Evolutionary conservation across 805 yeast genomes (phyloP).

Genomic region (Allodekkera sacchari): DNA sequence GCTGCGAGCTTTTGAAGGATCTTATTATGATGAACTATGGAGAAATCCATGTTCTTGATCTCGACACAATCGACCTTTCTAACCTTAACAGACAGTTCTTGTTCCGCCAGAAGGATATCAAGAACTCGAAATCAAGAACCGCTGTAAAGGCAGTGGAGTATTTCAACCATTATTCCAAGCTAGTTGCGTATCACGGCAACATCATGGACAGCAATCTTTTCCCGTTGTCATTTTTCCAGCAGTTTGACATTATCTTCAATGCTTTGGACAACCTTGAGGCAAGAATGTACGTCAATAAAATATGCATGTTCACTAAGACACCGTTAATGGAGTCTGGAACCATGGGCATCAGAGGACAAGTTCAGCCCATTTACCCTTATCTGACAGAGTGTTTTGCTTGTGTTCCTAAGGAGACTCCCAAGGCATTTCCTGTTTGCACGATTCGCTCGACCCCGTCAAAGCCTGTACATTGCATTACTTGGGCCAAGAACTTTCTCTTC

Average conservation of each 20-base stretch:
- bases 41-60: constrained; percentile 85
- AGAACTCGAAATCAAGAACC: constrained; percentile 76
- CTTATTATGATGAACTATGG: constrained; percentile 73
- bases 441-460: constrained; percentile 94
- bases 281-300: constrained; percentile 76
- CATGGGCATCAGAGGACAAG: constrained; percentile 90
- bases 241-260: constrained; percentile 75
- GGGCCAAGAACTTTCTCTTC: constrained; percentile 93
- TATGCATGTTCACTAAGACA: constrained; percentile 62
- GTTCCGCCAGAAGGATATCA: constrained; percentile 83
- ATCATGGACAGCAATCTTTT: constrained; percentile 71
- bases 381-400: constrained; percentile 91
- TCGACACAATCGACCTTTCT: constrained; percentile 89
- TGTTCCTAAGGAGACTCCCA: constrained; percentile 77
- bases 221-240: constrained; percentile 67
- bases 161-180: constrained; percentile 57
- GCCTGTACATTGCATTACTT: constrained; percentile 92
- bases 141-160: constrained; percentile 74
- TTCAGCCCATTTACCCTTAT: constrained; percentile 82
- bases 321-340: constrained; percentile 93
- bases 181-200: constrained; percentile 79
- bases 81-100: constrained; percentile 90
- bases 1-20: constrained; percentile 83
- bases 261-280: constrained; percentile 95
- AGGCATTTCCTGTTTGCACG: constrained; percentile 91